These are phyloP conservation scores for Euphorbia corollata DNA, from an alignment of 441 rosid species.

Conservation along the genomic window DNA sequence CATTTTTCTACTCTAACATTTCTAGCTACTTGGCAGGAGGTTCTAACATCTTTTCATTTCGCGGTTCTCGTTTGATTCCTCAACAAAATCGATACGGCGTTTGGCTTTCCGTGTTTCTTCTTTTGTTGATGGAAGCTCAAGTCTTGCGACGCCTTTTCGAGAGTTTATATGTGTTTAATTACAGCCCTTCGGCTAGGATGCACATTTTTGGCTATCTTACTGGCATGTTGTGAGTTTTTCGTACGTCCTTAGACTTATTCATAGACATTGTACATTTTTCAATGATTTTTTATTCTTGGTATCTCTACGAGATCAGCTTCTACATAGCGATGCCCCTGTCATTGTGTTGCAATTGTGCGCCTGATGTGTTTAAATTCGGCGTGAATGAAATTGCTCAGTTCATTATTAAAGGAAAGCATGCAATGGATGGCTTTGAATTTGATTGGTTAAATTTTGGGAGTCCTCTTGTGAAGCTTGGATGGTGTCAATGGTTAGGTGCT, in stretches of 20 bases:
- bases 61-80: slow-evolving; percentile 31
- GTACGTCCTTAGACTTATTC: too few relatives aligned
- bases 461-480: slow-evolving; percentile 46
- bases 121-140: slow-evolving; percentile 60
- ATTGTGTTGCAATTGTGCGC: slow-evolving; percentile 40
- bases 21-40: slow-evolving; percentile 46
- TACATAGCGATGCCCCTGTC: slow-evolving; percentile 55
- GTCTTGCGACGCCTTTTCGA: slow-evolving; percentile 60
- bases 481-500: slow-evolving; percentile 49
- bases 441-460: slow-evolving; percentile 28
- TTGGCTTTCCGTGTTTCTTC: slow-evolving; percentile 53
- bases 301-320: slow-evolving; percentile 30
- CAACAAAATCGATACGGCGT: slow-evolving; percentile 29
- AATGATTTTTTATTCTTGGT: neutral
- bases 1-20: slow-evolving; percentile 30
- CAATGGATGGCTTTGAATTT: slow-evolving; percentile 25
- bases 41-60: slow-evolving; percentile 38
- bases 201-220: slow-evolving; percentile 55
- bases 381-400: slow-evolving; percentile 31
- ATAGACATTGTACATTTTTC: too few relatives aligned
- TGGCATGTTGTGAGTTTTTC: slow-evolving; percentile 58
- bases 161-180: slow-evolving; percentile 45
- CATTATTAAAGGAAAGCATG: slow-evolving; percentile 36
- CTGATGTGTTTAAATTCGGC: slow-evolving; percentile 37
- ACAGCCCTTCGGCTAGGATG: slow-evolving; percentile 65